Conservation (phyloP, 1,284 basidiomycete genomes). For the Farysia itapuensis region DNA sequence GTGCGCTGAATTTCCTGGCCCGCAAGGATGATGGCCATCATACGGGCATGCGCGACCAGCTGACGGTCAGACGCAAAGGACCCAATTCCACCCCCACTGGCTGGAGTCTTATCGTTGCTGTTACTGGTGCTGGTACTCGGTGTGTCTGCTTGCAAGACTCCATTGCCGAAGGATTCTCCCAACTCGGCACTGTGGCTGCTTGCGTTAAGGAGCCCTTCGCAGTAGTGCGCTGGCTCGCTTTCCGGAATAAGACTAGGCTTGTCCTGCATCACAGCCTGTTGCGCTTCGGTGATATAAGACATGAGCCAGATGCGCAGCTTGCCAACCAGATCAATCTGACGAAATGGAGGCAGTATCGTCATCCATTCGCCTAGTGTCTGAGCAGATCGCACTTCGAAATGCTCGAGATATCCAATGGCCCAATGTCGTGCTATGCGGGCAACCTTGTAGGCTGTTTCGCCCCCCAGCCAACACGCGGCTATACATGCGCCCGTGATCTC, state of each 20-base stretch:
- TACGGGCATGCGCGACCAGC: constrained; percentile 43
- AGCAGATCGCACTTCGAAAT: constrained; percentile 44
- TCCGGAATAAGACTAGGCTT: constrained; percentile 34
- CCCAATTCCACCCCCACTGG: constrained; percentile 10
- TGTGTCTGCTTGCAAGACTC: no score
- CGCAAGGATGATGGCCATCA: constrained; percentile 43
- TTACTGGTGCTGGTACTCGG: constrained; percentile 1
- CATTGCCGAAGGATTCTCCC: constrained; percentile 1
- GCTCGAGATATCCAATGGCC: constrained; percentile 45
- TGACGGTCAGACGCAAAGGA: constrained; percentile 40
- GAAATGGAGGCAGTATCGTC: constrained; percentile 48
- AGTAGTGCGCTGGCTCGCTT: constrained; percentile 35
- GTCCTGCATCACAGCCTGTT: constrained; percentile 46
- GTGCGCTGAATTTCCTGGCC: constrained; percentile 33
- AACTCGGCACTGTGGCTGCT: constrained; percentile 24
- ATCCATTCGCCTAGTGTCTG: constrained; percentile 47
- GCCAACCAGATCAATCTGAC: constrained; percentile 45
- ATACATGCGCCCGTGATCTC: constrained; percentile 54
- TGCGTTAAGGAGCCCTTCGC: constrained; percentile 37
- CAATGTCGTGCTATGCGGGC: constrained; percentile 40
- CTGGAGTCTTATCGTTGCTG: not conserved
- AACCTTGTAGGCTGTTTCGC: constrained; percentile 30
- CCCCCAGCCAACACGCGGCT: constrained; percentile 44
- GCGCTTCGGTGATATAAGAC: constrained; percentile 49
- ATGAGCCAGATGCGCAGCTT: constrained; percentile 51